Conservation (phyloP, 192 early-diverging fungal species). For the Mycoemilia scoparia region DNA sequence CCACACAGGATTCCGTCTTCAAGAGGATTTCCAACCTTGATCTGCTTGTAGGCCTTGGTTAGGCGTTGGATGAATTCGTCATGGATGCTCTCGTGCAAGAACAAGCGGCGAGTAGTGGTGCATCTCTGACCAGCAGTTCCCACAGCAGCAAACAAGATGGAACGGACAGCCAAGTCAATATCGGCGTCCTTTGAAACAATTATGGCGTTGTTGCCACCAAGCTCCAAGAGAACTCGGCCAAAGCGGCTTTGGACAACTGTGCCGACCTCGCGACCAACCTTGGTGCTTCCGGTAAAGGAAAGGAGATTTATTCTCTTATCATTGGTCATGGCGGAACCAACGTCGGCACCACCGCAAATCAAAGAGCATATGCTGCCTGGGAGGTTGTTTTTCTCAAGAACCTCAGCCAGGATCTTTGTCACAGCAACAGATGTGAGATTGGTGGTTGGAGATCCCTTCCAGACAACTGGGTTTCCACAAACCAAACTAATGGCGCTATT, state of each 20-base stretch:
- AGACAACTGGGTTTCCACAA: slow-evolving; percentile 78
- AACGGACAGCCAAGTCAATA: slow-evolving; percentile 66
- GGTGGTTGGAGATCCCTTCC: slow-evolving; percentile 72
- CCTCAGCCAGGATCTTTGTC: slow-evolving; percentile 66
- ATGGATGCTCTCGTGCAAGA: slow-evolving; percentile 75
- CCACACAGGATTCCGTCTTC: slow-evolving; percentile 71
- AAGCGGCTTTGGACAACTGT: slow-evolving; percentile 67
- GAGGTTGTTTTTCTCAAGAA: slow-evolving; percentile 60
- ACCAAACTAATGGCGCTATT: slow-evolving; percentile 78
- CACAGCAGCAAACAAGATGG: slow-evolving; percentile 83
- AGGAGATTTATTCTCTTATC: slow-evolving; percentile 58
- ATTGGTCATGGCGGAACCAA: slow-evolving; percentile 54
- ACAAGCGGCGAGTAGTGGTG: slow-evolving; percentile 79
- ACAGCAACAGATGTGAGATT: slow-evolving; percentile 71
- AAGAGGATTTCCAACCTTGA: slow-evolving; percentile 76
- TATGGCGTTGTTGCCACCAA: slow-evolving; percentile 93
- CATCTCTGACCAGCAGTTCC: slow-evolving; percentile 93
- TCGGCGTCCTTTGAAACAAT: slow-evolving; percentile 85
- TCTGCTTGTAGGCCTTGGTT: slow-evolving; percentile 66
- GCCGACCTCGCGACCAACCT: slow-evolving; percentile 56
- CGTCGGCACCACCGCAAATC: slow-evolving; percentile 65
- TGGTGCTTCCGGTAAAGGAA: slow-evolving; percentile 84
- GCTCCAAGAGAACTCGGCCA: slow-evolving; percentile 70
- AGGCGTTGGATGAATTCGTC: slow-evolving; percentile 64
- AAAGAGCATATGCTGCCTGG: slow-evolving; percentile 72